Percentiles rank a stretch among this genome's conserved stretches.
Evolutionary conservation across 2,329 filamentous ascomycete genomes (phyloP).

Genomic region (Fusarium robinianum): DNA sequence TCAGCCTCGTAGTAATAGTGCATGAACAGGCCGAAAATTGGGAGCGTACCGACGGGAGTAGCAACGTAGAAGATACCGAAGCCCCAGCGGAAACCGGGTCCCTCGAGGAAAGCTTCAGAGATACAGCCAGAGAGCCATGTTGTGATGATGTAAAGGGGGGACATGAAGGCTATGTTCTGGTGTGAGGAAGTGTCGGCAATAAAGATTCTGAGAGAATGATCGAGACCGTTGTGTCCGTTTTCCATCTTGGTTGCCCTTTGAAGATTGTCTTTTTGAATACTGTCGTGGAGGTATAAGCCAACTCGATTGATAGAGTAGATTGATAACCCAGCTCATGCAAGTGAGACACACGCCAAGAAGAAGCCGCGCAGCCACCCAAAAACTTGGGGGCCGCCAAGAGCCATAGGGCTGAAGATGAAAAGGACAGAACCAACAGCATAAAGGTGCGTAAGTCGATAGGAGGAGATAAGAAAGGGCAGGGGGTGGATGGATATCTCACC

Average conservation of each 20-base stretch:
- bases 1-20: conserved; percentile 61
- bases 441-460: neutral
- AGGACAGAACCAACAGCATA: neutral
- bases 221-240: conserved; percentile 60
- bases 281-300: neutral
- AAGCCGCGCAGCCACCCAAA: conserved; percentile 12
- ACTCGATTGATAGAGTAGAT: neutral
- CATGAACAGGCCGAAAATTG: conserved; percentile 61
- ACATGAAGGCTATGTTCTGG: conserved; percentile 54
- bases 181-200: conserved; percentile 69
- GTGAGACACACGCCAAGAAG: too few species aligned
- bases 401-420: conserved; percentile 11
- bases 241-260: conserved; percentile 36
- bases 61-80: conserved; percentile 70
- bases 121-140: conserved; percentile 66
- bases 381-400: conserved; percentile 8
- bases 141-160: conserved; percentile 69
- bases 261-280: neutral
- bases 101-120: conserved; percentile 56
- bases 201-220: conserved; percentile 65
- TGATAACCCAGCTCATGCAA: too few species aligned
- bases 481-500: neutral
- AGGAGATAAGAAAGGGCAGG: neutral
- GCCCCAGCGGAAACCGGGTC: conserved; percentile 67
- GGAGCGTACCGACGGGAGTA: conserved; percentile 62